Evolutionary conservation across 2,329 filamentous ascomycete genomes (phyloP).

Genomic region (Microsporum canis): DNA sequence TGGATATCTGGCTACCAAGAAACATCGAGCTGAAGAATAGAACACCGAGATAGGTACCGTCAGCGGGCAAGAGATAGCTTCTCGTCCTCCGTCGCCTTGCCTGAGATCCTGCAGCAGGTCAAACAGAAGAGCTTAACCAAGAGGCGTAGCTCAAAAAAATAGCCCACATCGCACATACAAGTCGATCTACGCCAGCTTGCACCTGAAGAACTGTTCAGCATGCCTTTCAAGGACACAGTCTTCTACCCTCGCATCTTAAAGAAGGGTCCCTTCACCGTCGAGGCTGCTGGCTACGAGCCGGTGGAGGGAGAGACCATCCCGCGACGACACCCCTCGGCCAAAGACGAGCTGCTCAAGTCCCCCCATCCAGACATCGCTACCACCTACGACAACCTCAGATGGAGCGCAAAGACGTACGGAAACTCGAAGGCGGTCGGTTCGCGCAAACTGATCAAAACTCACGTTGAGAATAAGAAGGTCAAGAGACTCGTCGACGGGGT

Average conservation of each 20-base stretch:
- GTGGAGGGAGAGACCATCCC: constrained; percentile 75
- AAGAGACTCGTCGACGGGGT: constrained; percentile 79
- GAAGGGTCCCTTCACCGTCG: constrained; percentile 63
- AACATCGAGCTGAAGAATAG: not conserved
- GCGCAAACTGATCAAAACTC: constrained; percentile 62
- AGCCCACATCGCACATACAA: not conserved
- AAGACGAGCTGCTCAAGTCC: constrained; percentile 55
- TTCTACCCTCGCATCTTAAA: constrained; percentile 46
- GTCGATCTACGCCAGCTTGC: not conserved
- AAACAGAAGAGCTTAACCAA: not conserved
- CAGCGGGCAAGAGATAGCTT: not conserved
- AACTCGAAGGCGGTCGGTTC: constrained; percentile 57
- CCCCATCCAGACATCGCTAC: constrained; percentile 62
- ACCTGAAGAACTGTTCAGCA: constrained; percentile 7
- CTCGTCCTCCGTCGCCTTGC: not conserved
- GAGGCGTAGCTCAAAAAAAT: not conserved
- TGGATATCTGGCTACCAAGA: not conserved
- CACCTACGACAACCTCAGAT: constrained; percentile 65
- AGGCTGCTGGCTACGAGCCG: constrained; percentile 55
- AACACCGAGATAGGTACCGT: not conserved
- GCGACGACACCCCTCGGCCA: constrained; percentile 59
- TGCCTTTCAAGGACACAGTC: constrained; percentile 22
- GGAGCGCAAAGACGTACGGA: constrained; percentile 52
- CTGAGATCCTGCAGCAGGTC: not conserved
- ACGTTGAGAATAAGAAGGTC: constrained; percentile 77